Percentiles rank a stretch among this genome's conserved stretches.
Evolutionary conservation across 176 grass and related monocot genomes (phyloP).

Genomic region (Musa acuminata): DNA sequence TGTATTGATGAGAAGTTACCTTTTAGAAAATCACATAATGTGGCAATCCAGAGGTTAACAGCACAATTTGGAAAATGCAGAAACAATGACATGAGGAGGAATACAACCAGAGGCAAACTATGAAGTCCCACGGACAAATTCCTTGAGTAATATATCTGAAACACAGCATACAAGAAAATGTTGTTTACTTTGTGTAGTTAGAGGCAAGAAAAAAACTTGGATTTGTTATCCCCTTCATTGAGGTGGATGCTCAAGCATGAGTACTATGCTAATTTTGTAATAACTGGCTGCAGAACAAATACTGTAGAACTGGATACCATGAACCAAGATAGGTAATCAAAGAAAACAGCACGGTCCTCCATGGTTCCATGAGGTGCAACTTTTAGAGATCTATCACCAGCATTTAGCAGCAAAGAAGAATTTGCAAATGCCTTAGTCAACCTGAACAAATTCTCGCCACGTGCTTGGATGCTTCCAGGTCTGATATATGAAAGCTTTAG

Average conservation of each 20-base stretch:
- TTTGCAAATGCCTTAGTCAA: slow-evolving; percentile 71
- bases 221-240: not conserved
- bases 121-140: slow-evolving; percentile 68
- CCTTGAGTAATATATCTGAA: slow-evolving; percentile 77
- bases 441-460: slow-evolving; percentile 90
- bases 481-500: slow-evolving; percentile 35
- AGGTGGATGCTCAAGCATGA: not conserved
- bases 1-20: slow-evolving; percentile 36
- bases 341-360: slow-evolving; percentile 60
- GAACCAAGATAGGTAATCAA: slow-evolving; percentile 95
- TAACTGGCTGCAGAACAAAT: slow-evolving; percentile 9
- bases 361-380: slow-evolving; percentile 22
- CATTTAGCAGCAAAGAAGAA: slow-evolving; percentile 57
- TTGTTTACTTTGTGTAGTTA: not conserved
- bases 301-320: slow-evolving; percentile 53
- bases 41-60: slow-evolving; percentile 39
- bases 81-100: slow-evolving; percentile 61
- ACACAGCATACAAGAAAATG: slow-evolving; percentile 23
- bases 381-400: slow-evolving; percentile 34
- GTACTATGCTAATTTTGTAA: not conserved
- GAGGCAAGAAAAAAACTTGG: not conserved
- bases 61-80: slow-evolving; percentile 47
- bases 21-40: slow-evolving; percentile 48
- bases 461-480: slow-evolving; percentile 97
- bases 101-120: slow-evolving; percentile 55